phyloP scores from a whole-genome alignment of 352 stramenopile genomes.

The Phytophthora cactorum region DNA sequence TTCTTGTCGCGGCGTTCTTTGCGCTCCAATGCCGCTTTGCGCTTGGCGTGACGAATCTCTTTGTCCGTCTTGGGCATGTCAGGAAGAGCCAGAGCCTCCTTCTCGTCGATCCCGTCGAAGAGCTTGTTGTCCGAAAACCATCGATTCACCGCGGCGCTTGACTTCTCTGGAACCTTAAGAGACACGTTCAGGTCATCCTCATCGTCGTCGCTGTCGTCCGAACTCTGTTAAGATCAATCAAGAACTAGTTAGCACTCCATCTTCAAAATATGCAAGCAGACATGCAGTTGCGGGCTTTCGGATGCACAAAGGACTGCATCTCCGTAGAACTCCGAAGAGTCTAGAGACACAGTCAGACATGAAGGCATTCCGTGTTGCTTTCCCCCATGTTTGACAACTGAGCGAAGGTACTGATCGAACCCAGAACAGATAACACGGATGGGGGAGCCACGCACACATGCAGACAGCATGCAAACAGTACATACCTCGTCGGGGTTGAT shows the following conservation, averaged over 20 bases:
- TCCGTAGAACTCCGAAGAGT: slow-evolving; percentile 38
- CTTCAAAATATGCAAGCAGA: neutral
- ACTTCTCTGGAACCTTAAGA: slow-evolving; percentile 83
- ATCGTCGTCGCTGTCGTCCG: slow-evolving; percentile 74
- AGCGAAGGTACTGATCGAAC: slow-evolving; percentile 85
- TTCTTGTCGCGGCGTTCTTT: slow-evolving; percentile 87
- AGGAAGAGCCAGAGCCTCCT: slow-evolving; percentile 47
- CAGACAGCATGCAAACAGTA: slow-evolving; percentile 35
- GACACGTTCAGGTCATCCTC: slow-evolving; percentile 70
- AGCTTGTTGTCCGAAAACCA: slow-evolving; percentile 90
- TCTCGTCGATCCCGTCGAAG: slow-evolving; percentile 77
- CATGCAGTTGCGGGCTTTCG: slow-evolving; percentile 47
- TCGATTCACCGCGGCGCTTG: slow-evolving; percentile 72
- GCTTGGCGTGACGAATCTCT: slow-evolving; percentile 97
- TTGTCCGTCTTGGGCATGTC: slow-evolving; percentile 99
- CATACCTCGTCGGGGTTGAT: slow-evolving; percentile 88
- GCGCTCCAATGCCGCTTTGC: slow-evolving; percentile 93
- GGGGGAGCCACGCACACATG: slow-evolving; percentile 48
- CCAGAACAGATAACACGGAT: slow-evolving; percentile 93
- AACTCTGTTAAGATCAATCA: slow-evolving; percentile 64
- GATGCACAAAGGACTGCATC: slow-evolving; percentile 80
- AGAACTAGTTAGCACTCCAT: neutral
- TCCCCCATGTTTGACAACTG: slow-evolving; percentile 94
- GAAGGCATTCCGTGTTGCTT: slow-evolving; percentile 68
- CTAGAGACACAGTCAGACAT: slow-evolving; percentile 80